Evolutionary conservation across 768 basidiomycete genomes (phyloP).

Genomic region (Tricholoma bakamatsutake): DNA sequence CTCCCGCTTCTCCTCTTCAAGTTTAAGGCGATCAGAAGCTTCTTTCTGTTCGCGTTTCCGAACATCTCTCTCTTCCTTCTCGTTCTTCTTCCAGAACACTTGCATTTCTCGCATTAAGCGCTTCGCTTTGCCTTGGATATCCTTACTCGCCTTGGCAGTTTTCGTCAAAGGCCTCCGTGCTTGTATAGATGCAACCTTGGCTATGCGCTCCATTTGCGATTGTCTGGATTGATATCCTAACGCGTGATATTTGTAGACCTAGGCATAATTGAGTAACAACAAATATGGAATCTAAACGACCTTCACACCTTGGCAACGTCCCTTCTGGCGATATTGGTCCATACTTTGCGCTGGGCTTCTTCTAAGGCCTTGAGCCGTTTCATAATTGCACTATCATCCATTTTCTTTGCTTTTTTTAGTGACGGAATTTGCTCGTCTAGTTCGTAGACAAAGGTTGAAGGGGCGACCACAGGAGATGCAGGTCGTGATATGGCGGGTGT

Average conservation of each 20-base stretch:
- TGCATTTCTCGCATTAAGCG: conserved; percentile 94
- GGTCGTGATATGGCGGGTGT: conserved; percentile 70
- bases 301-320: conserved; percentile 73
- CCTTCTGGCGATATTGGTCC: conserved; percentile 81
- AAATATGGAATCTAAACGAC: not conserved
- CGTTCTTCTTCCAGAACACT: conserved; percentile 96
- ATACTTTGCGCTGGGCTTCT: conserved; percentile 83
- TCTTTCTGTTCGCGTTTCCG: conserved; percentile 94
- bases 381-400: conserved; percentile 64
- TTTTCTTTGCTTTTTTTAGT: conserved; percentile 69
- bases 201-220: conserved; percentile 69
- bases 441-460: conserved; percentile 62
- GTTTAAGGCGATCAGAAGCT: conserved; percentile 77
- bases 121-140: conserved; percentile 79
- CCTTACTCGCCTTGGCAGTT: conserved; percentile 75
- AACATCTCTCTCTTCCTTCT: conserved; percentile 91
- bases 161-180: conserved; percentile 70
- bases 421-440: conserved; percentile 66
- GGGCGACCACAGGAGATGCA: conserved; percentile 54
- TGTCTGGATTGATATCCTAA: conserved; percentile 61
- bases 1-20: conserved; percentile 92
- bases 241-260: conserved; percentile 80
- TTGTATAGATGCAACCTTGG: conserved; percentile 68
- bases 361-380: conserved; percentile 75
- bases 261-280: conserved; percentile 3